Base-by-base conservation (phyloP, 75 land plant species). In the Sequoia sempervirens region DNA sequence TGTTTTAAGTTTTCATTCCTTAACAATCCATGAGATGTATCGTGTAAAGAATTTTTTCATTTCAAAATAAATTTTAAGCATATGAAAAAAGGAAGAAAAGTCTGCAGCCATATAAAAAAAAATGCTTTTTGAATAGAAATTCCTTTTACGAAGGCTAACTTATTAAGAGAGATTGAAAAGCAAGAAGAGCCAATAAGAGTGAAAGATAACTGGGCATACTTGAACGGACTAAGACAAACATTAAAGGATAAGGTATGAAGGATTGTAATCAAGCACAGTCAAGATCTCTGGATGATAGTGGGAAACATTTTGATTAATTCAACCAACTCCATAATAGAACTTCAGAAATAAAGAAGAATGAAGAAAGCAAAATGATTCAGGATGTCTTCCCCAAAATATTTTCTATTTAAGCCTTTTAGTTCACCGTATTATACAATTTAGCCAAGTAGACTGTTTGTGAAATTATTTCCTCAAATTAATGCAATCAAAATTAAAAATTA, bases 401-500 rank as follows among this genome's bases (percentile, higher is more conserved):
- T 69, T 30, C 3, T 30, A 28, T 66, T 69, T 28, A n/a, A 69
- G 15, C 9, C 50, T 20, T 1, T 43, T 10, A n/a, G 23, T 43
- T n/a, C 80, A 78, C 23, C 5, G 46, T 13, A 37, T 40, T 28
- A 72, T 38, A 83, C 38, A 20, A 26, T 72, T 41, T 26, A 75
- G 18, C 5, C 6, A 76, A 43, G 11, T 5, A 41, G 47, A 26
- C 28, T 41, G 43, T 20, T 6, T 30, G 43, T 76, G 1, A 78
- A 20, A 45, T n/a, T 43, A n/a, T 43, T 78, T n/a, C 18, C 26
- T 26, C 3, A 7, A 78, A n/a, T 78, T 26, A 30, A 9, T 41
- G 46, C 46, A 78, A 41, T 78, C 46, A 78, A 78, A 78, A 78
- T 12, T 78, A 43, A 45, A 47, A 78, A 78, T 78, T n/a, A 2